A percentile compares a stretch with the other conserved stretches of the same genome.
Conservation (phyloP, 208 protist genomes). For the Porcisia hertigi region DNA sequence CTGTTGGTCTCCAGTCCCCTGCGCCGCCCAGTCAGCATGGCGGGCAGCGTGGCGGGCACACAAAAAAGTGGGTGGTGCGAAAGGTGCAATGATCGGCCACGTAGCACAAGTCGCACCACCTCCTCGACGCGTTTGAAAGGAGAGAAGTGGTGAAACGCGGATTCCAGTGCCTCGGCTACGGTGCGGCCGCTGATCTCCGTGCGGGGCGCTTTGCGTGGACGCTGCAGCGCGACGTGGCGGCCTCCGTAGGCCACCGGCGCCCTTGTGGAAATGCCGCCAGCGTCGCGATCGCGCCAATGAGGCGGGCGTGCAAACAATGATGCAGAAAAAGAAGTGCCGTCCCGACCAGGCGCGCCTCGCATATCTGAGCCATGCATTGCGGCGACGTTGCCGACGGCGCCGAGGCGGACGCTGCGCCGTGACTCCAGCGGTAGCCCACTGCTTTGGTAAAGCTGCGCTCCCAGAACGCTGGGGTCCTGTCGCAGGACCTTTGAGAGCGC, state of each 20-base stretch:
- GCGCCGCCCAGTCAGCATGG: conserved; percentile 3
- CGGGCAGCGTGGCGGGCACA: conserved; percentile 7
- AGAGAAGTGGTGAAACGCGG: conserved; percentile 20
- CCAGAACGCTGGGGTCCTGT: conserved; percentile 31
- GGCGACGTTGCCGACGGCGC: not conserved
- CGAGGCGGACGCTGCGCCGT: conserved; percentile 1
- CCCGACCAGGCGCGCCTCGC: not conserved
- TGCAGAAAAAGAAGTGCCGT: not conserved
- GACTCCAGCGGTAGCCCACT: conserved; percentile 13
- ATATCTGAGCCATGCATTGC: not conserved
- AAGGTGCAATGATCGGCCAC: conserved; percentile 15
- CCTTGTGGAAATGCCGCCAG: not conserved
- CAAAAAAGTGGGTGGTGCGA: conserved; percentile 21
- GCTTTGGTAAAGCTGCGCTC: conserved; percentile 56
- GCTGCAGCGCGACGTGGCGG: not conserved
- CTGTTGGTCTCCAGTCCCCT: not conserved
- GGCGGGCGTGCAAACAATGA: not conserved
- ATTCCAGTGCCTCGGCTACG: conserved; percentile 21
- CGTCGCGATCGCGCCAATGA: not conserved
- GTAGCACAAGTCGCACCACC: conserved; percentile 25
- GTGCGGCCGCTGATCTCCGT: conserved; percentile 16
- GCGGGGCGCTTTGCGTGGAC: conserved; percentile 7
- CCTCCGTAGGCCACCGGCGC: not conserved
- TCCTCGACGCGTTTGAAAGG: conserved; percentile 24
- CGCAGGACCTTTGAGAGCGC: conserved; percentile 48